phyloP scores from a whole-genome alignment of 2,329 filamentous ascomycete genomes.

The Fusarium cicatricum region DNA sequence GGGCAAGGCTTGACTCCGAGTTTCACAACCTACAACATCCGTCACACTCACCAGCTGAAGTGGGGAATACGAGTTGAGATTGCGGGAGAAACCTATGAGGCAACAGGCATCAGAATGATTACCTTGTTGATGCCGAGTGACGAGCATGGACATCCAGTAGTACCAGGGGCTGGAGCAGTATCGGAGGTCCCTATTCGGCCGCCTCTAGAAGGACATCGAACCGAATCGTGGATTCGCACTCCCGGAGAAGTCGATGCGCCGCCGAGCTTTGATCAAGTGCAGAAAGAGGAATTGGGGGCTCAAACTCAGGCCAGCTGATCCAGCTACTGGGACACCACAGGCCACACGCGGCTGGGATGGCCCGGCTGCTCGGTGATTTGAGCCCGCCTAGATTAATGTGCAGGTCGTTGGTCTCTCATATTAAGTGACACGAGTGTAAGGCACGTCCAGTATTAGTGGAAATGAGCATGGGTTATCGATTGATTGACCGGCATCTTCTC shows the following conservation, averaged over 20 bases:
- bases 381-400: too few species aligned
- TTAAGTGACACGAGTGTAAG: too few species aligned
- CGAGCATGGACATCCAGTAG: not conserved
- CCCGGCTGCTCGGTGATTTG: too few species aligned
- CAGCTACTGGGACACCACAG: constrained; percentile 38
- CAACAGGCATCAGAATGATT: not conserved
- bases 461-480: too few species aligned
- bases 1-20: constrained; percentile 14
- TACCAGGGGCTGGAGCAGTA: not conserved
- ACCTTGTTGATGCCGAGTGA: constrained; percentile 4
- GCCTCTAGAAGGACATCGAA: not conserved
- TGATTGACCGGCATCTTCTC: too few species aligned
- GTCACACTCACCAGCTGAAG: constrained; percentile 29
- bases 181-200: not conserved
- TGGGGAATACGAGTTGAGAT: constrained; percentile 24
- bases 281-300: not conserved
- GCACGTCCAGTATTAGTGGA: too few species aligned
- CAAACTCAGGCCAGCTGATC: not conserved
- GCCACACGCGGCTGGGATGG: constrained; percentile 61
- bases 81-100: not conserved
- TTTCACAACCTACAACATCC: constrained; percentile 41
- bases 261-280: constrained; percentile 1
- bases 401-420: too few species aligned
- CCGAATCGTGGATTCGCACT: constrained; percentile 10
- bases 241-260: constrained; percentile 3